These are phyloP conservation scores for Scenedesmus sp. DNA, from an alignment of 163 green algal species.

Conservation along the genomic window DNA sequence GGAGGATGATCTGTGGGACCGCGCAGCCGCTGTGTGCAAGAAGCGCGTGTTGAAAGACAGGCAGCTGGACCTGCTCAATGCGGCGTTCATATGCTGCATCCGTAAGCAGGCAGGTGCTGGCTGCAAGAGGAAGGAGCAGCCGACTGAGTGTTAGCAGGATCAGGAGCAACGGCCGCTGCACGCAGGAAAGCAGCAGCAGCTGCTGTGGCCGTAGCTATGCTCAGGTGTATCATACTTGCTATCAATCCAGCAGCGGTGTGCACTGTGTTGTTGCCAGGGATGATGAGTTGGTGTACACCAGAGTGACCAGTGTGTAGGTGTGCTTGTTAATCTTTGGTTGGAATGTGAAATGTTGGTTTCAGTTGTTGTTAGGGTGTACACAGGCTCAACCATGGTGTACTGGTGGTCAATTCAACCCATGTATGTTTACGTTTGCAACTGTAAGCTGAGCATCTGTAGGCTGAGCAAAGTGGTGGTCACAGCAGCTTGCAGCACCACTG, in stretches of 20 bases:
- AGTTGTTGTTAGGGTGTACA: too few relatives aligned
- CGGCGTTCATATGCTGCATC: not conserved
- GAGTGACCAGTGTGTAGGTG: too few relatives aligned
- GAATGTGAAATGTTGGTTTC: too few relatives aligned
- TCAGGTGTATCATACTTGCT: too few relatives aligned
- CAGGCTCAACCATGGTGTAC: too few relatives aligned
- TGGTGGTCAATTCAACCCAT: too few relatives aligned
- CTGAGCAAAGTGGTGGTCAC: not conserved
- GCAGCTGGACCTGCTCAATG: not conserved
- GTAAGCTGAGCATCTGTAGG: not conserved
- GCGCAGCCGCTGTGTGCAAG: not conserved
- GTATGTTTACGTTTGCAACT: too few relatives aligned
- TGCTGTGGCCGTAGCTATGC: not conserved
- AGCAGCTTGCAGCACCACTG: not conserved
- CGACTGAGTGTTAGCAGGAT: not conserved
- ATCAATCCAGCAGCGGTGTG: too few relatives aligned
- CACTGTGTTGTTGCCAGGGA: too few relatives aligned
- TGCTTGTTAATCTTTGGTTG: too few relatives aligned
- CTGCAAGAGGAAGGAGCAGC: slow-evolving; percentile 4
- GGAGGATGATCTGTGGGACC: not conserved
- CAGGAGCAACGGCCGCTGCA: not conserved
- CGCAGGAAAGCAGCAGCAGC: not conserved
- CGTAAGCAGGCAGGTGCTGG: not conserved
- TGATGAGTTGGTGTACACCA: too few relatives aligned
- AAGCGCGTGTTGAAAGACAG: not conserved